Evolutionary conservation across 805 yeast species (phyloP).

Genomic region (Candida hispaniensis): DNA sequence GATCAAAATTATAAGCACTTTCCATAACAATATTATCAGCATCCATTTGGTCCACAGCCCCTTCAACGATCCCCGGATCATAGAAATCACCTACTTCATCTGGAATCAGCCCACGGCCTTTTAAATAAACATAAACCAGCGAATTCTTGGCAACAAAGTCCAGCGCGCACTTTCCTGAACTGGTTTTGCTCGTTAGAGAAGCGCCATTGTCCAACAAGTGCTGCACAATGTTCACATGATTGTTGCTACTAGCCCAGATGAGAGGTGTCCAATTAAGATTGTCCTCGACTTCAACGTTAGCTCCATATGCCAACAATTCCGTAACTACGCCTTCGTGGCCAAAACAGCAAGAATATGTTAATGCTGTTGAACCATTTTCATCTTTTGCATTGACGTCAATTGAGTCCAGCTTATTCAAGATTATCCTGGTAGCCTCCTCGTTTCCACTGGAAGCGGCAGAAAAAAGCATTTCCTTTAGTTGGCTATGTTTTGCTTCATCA

Average conservation of each 20-base stretch:
- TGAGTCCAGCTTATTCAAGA: slow-evolving; percentile 24
- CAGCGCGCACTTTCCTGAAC: slow-evolving; percentile 41
- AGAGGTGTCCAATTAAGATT: slow-evolving; percentile 40
- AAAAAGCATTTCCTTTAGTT: slow-evolving; percentile 27
- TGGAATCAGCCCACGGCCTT: slow-evolving; percentile 26
- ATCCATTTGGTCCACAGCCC: slow-evolving; percentile 18
- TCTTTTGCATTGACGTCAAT: slow-evolving; percentile 30
- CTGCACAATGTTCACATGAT: slow-evolving; percentile 44
- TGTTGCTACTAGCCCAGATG: slow-evolving; percentile 77
- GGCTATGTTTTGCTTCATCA: slow-evolving; percentile 18
- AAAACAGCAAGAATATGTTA: slow-evolving; percentile 33
- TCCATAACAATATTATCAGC: slow-evolving; percentile 23
- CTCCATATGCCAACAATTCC: slow-evolving; percentile 30
- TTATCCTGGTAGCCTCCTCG: slow-evolving; percentile 22
- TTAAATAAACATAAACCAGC: slow-evolving; percentile 47
- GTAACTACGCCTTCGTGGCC: slow-evolving; percentile 31
- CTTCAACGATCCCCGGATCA: slow-evolving; percentile 20
- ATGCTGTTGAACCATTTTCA: slow-evolving; percentile 32
- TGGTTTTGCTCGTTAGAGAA: slow-evolving; percentile 34
- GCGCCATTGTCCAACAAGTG: slow-evolving; percentile 54
- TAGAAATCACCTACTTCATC: slow-evolving; percentile 23
- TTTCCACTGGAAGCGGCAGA: slow-evolving; percentile 32
- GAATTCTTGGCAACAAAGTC: slow-evolving; percentile 48
- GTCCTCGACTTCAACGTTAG: slow-evolving; percentile 31
- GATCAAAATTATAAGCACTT: slow-evolving; percentile 26